Percentiles rank a stretch among this genome's conserved stretches.
These are phyloP conservation scores for Thraustochytrium sp. DNA, from an alignment of 352 stramenopile genomes.

Conservation along the genomic window DNA sequence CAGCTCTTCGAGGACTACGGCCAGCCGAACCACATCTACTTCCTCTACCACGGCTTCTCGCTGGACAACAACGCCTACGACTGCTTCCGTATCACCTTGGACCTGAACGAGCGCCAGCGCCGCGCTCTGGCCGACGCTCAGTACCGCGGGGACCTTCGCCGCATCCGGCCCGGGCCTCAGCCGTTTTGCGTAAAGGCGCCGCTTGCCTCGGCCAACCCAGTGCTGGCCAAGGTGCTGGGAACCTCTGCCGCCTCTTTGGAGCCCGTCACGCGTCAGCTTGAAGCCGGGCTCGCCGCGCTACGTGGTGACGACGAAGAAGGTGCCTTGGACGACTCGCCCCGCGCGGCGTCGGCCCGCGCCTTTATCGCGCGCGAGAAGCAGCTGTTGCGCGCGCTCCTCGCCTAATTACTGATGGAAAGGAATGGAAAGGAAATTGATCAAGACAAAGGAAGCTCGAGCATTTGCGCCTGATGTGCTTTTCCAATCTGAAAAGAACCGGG, in stretches of 20 bases:
- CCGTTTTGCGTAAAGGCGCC: slow-evolving; percentile 16
- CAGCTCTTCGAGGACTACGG: slow-evolving; percentile 86
- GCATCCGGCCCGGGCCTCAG: neutral
- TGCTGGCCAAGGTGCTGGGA: neutral
- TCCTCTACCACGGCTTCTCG: slow-evolving; percentile 83
- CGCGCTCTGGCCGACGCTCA: neutral
- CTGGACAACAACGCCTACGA: slow-evolving; percentile 49
- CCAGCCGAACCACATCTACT: slow-evolving; percentile 85
- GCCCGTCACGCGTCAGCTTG: neutral
- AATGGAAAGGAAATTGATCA: too few species aligned
- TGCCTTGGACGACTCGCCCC: too few species aligned
- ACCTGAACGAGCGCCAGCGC: slow-evolving; percentile 16
- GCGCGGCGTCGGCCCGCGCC: neutral
- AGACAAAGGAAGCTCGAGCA: too few species aligned
- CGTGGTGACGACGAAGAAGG: too few species aligned
- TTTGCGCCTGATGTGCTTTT: too few species aligned
- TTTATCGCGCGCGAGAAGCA: slow-evolving; percentile 28
- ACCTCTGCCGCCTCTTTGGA: neutral
- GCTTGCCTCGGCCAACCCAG: neutral
- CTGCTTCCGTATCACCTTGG: slow-evolving; percentile 13
- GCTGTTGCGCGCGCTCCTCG: neutral
- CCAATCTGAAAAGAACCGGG: too few species aligned
- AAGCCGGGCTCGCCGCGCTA: neutral
- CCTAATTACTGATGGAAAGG: too few species aligned
- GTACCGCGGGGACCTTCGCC: neutral